A percentile compares a stretch with the other conserved stretches of the same genome.
Evolutionary conservation across 306 rosid species (phyloP).

Genomic region (Fragaria nilgerrensis): DNA sequence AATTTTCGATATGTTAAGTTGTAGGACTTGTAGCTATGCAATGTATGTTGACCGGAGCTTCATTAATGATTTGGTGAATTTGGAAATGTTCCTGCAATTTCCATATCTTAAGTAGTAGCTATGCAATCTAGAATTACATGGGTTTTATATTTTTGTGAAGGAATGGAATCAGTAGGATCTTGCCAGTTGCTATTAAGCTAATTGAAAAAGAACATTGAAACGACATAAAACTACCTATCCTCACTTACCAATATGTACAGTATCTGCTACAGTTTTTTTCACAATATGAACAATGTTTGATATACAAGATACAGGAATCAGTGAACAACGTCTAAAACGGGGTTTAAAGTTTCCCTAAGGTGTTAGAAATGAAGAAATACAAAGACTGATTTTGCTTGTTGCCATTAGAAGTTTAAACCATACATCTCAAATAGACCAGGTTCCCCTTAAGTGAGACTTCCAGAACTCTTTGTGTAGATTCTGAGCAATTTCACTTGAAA

Average conservation of each 20-base stretch:
- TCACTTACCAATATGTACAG: background rate
- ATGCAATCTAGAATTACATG: background rate
- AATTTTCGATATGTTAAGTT: background rate
- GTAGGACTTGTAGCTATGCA: background rate
- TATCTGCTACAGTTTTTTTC: background rate
- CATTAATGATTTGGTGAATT: background rate
- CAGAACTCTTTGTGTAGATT: conserved; percentile 31
- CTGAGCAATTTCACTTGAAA: too few relatives aligned
- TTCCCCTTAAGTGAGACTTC: conserved; percentile 42
- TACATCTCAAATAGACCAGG: background rate
- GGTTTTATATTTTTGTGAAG: background rate
- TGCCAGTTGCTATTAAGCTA: background rate
- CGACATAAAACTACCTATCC: background rate
- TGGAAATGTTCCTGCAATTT: background rate
- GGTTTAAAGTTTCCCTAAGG: too few relatives aligned
- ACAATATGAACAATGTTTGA: too few relatives aligned
- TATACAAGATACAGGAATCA: too few relatives aligned
- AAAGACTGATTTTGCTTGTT: background rate
- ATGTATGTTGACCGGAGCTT: background rate
- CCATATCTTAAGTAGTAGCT: background rate
- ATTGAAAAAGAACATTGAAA: background rate
- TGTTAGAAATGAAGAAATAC: background rate
- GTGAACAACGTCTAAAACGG: too few relatives aligned
- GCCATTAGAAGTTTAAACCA: background rate
- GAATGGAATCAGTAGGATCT: background rate